These are phyloP conservation scores for Ceratocystis lukuohia DNA, from an alignment of 2,329 filamentous ascomycete genomes.

Conservation along the genomic window DNA sequence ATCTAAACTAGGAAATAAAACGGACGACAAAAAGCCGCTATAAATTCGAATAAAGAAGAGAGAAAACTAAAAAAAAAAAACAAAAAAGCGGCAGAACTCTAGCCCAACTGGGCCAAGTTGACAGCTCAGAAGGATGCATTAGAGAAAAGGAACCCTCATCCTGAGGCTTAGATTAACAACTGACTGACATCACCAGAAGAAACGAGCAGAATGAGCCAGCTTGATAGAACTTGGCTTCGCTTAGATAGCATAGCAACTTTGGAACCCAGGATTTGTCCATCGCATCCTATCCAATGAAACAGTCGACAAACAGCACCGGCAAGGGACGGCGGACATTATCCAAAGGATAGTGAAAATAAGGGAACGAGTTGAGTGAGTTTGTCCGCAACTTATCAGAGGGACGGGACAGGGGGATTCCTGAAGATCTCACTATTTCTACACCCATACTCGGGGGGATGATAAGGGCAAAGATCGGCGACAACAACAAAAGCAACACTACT, in stretches of 20 bases:
- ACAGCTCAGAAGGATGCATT: slow-evolving; percentile 1
- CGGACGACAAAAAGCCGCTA: neutral
- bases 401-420: too few species aligned
- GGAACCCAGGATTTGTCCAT: too few species aligned
- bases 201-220: neutral
- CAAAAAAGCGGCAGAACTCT: neutral
- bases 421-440: too few species aligned
- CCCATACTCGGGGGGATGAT: too few species aligned
- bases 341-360: too few species aligned
- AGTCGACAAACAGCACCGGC: too few species aligned
- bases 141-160: neutral
- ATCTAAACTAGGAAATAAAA: neutral
- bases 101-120: neutral
- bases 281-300: too few species aligned
- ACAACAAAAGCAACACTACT: too few species aligned
- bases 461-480: too few species aligned
- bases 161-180: slow-evolving; percentile 6
- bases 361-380: too few species aligned
- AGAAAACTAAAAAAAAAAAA: neutral
- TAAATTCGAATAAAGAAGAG: neutral
- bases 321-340: too few species aligned
- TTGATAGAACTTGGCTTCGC: neutral
- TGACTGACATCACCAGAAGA: neutral
- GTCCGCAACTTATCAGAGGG: too few species aligned
- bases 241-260: neutral